Conservation (phyloP, 306 rosid species). For the Inga leiocalycina region DNA sequence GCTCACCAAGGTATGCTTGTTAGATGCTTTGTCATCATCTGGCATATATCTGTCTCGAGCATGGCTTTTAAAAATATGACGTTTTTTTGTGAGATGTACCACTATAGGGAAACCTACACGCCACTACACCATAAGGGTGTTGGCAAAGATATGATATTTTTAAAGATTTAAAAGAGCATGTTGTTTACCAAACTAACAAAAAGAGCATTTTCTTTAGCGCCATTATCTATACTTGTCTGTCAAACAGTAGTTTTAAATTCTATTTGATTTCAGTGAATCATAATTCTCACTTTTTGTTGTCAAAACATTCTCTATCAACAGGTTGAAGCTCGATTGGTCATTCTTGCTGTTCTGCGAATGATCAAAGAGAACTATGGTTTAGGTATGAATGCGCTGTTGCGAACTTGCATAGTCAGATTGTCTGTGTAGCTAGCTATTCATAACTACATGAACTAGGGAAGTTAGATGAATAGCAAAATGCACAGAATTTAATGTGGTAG, state of each 20-base stretch:
- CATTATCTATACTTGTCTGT: conserved; percentile 16
- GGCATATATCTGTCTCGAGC: conserved; percentile 28
- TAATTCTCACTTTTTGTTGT: conserved; percentile 28
- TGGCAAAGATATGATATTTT: too few relatives aligned
- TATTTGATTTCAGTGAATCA: conserved; percentile 29
- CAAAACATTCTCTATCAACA: conserved; percentile 43
- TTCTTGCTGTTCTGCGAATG: conserved; percentile 93
- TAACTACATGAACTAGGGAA: conserved; percentile 20
- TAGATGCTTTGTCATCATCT: conserved; percentile 19
- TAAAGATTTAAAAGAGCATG: conserved; percentile 16
- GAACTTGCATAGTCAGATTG: conserved; percentile 6
- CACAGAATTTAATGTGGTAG: conserved; percentile 2
- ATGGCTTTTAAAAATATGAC: conserved; percentile 22
- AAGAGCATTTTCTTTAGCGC: conserved; percentile 24
- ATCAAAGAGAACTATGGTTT: conserved; percentile 74
- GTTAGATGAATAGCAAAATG: background rate
- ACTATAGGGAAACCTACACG: too few relatives aligned
- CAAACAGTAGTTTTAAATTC: conserved; percentile 1
- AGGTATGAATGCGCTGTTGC: conserved; percentile 52
- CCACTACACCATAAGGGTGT: too few relatives aligned
- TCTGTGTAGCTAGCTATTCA: background rate
- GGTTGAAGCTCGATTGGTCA: conserved; percentile 95
- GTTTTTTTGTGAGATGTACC: background rate
- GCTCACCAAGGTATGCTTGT: conserved; percentile 73
- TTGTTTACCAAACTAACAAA: conserved; percentile 1